These are phyloP conservation scores for Cladosporium austrohemisphaericum DNA, from an alignment of 2,329 filamentous ascomycete species.

Conservation along the genomic window DNA sequence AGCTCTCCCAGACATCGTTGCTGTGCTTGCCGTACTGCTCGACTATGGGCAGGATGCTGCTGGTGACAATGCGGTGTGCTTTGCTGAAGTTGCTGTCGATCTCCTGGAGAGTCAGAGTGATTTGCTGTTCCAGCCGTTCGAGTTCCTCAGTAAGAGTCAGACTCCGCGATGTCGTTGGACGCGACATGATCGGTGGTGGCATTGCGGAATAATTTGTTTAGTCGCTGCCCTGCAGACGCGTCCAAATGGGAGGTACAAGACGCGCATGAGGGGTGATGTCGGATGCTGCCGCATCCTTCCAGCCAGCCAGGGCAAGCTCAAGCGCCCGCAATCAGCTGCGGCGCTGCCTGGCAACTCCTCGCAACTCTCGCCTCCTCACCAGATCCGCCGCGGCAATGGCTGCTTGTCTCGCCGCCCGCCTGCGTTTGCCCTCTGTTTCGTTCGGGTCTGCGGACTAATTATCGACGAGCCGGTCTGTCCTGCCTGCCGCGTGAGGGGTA, in stretches of 20 bases:
- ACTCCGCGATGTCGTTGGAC: constrained; percentile 50
- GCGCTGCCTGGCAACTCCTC: too few species aligned
- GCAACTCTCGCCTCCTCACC: background rate
- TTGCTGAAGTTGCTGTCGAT: constrained; percentile 98
- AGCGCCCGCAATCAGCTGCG: too few species aligned
- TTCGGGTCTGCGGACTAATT: constrained; percentile 4
- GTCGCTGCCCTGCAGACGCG: too few species aligned
- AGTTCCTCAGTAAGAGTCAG: constrained; percentile 90
- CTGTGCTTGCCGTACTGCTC: constrained; percentile 96
- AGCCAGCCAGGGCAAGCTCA: too few species aligned
- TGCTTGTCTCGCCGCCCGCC: background rate
- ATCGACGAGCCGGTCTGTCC: background rate
- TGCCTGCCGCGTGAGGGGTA: background rate
- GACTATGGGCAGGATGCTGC: constrained; percentile 85
- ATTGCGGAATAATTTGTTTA: too few species aligned
- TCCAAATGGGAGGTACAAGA: too few species aligned
- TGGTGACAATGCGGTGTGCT: constrained; percentile 92
- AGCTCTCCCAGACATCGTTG: constrained; percentile 90
- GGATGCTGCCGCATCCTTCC: too few species aligned
- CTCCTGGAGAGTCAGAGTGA: constrained; percentile 94
- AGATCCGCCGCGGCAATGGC: too few species aligned
- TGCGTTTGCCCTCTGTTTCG: background rate
- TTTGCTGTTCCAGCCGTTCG: constrained; percentile 92
- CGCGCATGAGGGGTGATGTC: too few species aligned
- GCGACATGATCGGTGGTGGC: constrained; percentile 44